A percentile compares a stretch with the other conserved stretches of the same genome.
Evolutionary conservation across 1,139 yeast genomes (phyloP).

Genomic region (Hansenula lynferdii): DNA sequence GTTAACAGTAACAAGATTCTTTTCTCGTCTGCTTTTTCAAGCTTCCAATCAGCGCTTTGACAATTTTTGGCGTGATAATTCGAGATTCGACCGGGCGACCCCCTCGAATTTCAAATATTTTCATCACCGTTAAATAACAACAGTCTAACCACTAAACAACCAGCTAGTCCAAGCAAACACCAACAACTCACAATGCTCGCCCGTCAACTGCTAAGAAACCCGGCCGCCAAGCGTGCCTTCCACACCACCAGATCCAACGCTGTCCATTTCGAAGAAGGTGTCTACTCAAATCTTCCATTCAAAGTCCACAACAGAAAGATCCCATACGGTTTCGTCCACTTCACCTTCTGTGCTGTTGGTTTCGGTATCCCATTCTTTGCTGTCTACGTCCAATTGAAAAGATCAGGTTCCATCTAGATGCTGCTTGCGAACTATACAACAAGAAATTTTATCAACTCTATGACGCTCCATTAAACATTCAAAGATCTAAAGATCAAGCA

Average conservation of each 20-base stretch:
- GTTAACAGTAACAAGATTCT: neutral
- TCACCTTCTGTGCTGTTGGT: constrained; percentile 68
- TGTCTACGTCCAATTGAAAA: constrained; percentile 65
- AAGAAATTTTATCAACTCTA: too few species aligned
- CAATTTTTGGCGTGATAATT: too few species aligned
- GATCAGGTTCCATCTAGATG: constrained; percentile 59
- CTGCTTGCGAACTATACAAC: too few species aligned
- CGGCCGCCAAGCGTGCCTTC: constrained; percentile 29
- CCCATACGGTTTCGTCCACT: constrained; percentile 79
- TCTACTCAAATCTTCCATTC: constrained; percentile 91
- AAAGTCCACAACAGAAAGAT: constrained; percentile 87
- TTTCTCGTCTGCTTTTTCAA: neutral
- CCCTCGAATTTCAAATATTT: too few species aligned
- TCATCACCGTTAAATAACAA: too few species aligned
- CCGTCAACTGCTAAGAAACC: constrained; percentile 23
- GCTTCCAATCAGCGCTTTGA: neutral
- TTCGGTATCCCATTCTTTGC: constrained; percentile 65
- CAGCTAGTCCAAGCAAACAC: too few species aligned
- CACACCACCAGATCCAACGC: constrained; percentile 25
- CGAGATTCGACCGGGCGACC: too few species aligned
- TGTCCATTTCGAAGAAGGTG: constrained; percentile 71
- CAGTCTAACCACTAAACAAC: too few species aligned
- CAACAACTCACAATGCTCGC: constrained; percentile 24
- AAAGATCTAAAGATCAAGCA: too few species aligned
- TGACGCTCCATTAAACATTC: too few species aligned